phyloP scores from a whole-genome alignment of 1,284 basidiomycete species.

The Volvariella volvacea region DNA sequence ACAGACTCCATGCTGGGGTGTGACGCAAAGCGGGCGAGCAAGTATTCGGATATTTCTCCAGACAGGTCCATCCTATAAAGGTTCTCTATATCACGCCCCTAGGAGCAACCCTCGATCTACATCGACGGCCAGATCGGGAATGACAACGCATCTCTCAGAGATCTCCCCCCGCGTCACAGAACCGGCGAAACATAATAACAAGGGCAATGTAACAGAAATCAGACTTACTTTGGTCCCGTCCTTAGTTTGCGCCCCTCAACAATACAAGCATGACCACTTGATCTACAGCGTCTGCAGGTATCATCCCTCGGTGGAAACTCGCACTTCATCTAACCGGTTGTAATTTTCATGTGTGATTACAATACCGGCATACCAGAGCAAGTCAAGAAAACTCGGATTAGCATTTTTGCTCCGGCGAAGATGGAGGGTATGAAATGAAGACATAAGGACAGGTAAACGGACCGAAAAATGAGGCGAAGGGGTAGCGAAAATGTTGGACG shows the following conservation, averaged over 20 bases:
- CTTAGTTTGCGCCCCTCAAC: constrained; percentile 74
- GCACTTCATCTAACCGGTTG: constrained; percentile 64
- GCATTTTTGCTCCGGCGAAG: too few species aligned
- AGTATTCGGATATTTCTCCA: not conserved
- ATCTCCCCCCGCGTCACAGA: constrained; percentile 1
- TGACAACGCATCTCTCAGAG: not conserved
- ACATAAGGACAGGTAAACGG: too few species aligned
- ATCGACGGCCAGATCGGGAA: constrained; percentile 1
- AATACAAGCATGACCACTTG: constrained; percentile 64
- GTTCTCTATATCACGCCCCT: constrained; percentile 1
- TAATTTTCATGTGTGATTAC: too few species aligned
- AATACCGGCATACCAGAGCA: not conserved
- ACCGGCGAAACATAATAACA: constrained; percentile 13
- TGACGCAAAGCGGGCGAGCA: not conserved
- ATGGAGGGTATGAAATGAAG: too few species aligned
- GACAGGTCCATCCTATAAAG: constrained; percentile 10
- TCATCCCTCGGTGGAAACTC: constrained; percentile 62
- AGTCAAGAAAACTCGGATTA: not conserved
- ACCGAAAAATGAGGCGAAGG: too few species aligned
- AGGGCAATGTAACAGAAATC: constrained; percentile 13
- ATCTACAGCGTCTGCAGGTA: constrained; percentile 66
- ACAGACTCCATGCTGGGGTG: constrained; percentile 9
- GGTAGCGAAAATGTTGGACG: too few species aligned
- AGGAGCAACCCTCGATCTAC: not conserved
- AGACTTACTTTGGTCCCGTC: constrained; percentile 72